Conservation (phyloP, 495 filamentous ascomycete genomes). For the Saxophila tyrrhenica region DNA sequence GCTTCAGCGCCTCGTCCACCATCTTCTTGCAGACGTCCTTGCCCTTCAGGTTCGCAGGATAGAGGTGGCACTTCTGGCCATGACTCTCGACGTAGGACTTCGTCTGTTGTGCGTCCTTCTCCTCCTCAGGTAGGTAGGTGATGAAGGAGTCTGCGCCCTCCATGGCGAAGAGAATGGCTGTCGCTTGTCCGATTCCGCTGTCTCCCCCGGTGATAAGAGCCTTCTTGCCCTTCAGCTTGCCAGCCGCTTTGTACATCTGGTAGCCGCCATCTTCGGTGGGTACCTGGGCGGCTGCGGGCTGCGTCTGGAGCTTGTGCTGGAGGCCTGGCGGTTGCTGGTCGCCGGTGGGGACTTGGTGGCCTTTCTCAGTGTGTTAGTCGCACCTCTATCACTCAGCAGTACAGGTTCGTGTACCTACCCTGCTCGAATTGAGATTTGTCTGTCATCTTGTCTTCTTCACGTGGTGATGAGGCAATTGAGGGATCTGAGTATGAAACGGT, state of each 20-base stretch:
- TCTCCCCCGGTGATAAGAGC: slow-evolving; percentile 19
- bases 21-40: slow-evolving; percentile 18
- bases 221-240: slow-evolving; percentile 19
- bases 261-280: slow-evolving; percentile 60
- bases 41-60: slow-evolving; percentile 12
- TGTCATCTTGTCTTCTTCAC: slow-evolving; percentile 8
- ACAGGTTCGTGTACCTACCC: slow-evolving; percentile 28
- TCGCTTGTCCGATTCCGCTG: slow-evolving; percentile 30
- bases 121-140: slow-evolving; percentile 33
- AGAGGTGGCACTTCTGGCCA: slow-evolving; percentile 10
- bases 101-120: slow-evolving; percentile 19
- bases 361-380: slow-evolving; percentile 33
- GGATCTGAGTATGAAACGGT: neutral
- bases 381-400: neutral
- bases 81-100: slow-evolving; percentile 14
- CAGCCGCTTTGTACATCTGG: slow-evolving; percentile 27
- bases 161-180: slow-evolving; percentile 19
- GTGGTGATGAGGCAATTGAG: too few species aligned
- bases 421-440: slow-evolving; percentile 40
- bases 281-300: slow-evolving; percentile 53
- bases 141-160: slow-evolving; percentile 33
- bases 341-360: slow-evolving; percentile 57
- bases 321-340: slow-evolving; percentile 57
- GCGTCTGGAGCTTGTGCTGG: slow-evolving; percentile 53
- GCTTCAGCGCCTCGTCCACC: slow-evolving; percentile 11